Base-by-base conservation (phyloP, 768 basidiomycete genomes). In the Termitomyces heimii region DNA sequence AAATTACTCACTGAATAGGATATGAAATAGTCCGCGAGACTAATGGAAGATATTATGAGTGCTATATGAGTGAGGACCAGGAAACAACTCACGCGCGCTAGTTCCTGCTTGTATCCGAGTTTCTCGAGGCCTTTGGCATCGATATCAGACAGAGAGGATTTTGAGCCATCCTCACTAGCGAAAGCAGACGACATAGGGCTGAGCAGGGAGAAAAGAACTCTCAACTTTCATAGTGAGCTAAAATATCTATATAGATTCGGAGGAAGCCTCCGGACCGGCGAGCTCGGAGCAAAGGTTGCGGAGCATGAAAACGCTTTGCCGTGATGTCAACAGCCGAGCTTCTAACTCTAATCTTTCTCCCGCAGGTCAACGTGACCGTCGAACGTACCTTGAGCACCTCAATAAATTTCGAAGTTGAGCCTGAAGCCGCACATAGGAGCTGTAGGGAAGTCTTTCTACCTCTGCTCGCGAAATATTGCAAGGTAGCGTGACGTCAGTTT, bases 51-150 rank as follows among this genome's bases (percentile, higher is more conserved):
- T 24, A 47, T 44, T 9, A 37, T 8, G 31, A 26, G 24, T 4
- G 20, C 8, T 10, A 40, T 18, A 40, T 5, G 22, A 13, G 14
- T 22, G 20, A 34, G 18, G 2, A 45, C 3, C 13, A 7, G 18
- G 10, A 37, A 28, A 35, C 13, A 13, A 48, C 68, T 28, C 60
- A 82, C 83, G 59, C 81, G 72, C 0, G 75, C 73, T 68, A 84
- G 71, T 62, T 83, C 81, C 57, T 83, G 80, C 49, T 72, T 71
- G 67, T 84, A 84, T 2, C 82, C 83, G 49, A 84, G 69, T 56
- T 76, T 75, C 65, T 82, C 69, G 16, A 82, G 64, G 31, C 71
- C 75, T 56, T 73, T 65, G 22, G 63, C 71, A 24, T 60, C 62
- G 14, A 57, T 9, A 26, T 50, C 31, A 20, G 47, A 20, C 22